These are phyloP conservation scores for Pseudisothecium myosuroides DNA, from an alignment of 225 moss, liverwort and hornwort genomes.

Conservation along the genomic window DNA sequence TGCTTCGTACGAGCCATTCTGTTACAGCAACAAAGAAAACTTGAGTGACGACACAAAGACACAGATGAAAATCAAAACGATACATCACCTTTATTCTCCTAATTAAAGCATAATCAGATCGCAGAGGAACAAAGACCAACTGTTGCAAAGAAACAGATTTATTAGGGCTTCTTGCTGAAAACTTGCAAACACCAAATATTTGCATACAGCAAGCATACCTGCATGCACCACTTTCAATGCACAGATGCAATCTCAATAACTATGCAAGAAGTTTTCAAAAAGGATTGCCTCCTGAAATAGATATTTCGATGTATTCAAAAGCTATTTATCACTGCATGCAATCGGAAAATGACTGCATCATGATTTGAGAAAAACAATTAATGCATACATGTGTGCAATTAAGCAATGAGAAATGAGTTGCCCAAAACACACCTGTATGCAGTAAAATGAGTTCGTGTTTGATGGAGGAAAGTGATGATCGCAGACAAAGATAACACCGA, in stretches of 20 bases:
- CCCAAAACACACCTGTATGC: not conserved
- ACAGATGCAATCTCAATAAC: not conserved
- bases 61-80: not conserved
- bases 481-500: not conserved
- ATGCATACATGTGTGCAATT: not conserved
- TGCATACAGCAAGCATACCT: not conserved
- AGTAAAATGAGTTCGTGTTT: not conserved
- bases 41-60: not conserved
- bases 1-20: slow-evolving; percentile 1
- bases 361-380: not conserved
- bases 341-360: not conserved
- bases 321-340: not conserved
- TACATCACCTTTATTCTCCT: not conserved
- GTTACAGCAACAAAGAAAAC: not conserved
- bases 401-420: not conserved
- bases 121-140: not conserved
- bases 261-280: not conserved
- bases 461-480: not conserved
- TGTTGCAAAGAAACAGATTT: not conserved
- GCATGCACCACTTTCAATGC: not conserved
- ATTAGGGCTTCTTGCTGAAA: not conserved
- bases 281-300: not conserved
- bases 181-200: not conserved
- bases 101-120: not conserved
- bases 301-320: not conserved